phyloP scores from a whole-genome alignment of 2,329 filamentous ascomycete species.

The Xylariaceae sp. region DNA sequence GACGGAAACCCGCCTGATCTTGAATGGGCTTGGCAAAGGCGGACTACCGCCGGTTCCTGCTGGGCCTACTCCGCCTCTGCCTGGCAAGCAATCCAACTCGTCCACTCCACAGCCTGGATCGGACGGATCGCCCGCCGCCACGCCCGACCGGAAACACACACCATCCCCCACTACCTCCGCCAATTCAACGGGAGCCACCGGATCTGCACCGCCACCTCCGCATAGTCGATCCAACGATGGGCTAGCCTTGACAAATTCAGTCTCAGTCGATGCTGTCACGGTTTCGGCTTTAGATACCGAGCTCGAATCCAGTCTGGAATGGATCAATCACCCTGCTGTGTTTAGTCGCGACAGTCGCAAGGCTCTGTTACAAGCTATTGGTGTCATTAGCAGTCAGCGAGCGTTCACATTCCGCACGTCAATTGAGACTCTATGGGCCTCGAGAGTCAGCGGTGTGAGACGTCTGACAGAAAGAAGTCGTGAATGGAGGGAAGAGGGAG shows the following conservation, averaged over 20 bases:
- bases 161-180: conserved; percentile 50
- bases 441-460: conserved; percentile 74
- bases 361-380: conserved; percentile 91
- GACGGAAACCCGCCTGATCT: conserved; percentile 86
- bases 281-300: conserved; percentile 87
- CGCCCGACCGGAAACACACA: conserved; percentile 51
- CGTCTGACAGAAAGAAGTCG: conserved; percentile 75
- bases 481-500: conserved; percentile 88
- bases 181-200: conserved; percentile 37
- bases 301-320: conserved; percentile 84
- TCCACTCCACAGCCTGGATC: conserved; percentile 45
- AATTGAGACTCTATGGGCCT: conserved; percentile 84
- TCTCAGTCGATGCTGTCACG: conserved; percentile 76
- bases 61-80: conserved; percentile 27
- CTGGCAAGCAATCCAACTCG: conserved; percentile 38
- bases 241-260: conserved; percentile 49
- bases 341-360: conserved; percentile 93
- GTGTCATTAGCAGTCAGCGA: conserved; percentile 90
- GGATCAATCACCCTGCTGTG: conserved; percentile 95
- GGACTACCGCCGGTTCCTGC: conserved; percentile 72
- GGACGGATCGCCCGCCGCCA: conserved; percentile 43
- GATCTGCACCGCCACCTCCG: conserved; percentile 40
- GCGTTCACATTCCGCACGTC: conserved; percentile 90
- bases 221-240: conserved; percentile 52
- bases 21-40: conserved; percentile 94